phyloP scores from a whole-genome alignment of 2,329 filamentous ascomycete species.

The Paecilomyces fulvus region DNA sequence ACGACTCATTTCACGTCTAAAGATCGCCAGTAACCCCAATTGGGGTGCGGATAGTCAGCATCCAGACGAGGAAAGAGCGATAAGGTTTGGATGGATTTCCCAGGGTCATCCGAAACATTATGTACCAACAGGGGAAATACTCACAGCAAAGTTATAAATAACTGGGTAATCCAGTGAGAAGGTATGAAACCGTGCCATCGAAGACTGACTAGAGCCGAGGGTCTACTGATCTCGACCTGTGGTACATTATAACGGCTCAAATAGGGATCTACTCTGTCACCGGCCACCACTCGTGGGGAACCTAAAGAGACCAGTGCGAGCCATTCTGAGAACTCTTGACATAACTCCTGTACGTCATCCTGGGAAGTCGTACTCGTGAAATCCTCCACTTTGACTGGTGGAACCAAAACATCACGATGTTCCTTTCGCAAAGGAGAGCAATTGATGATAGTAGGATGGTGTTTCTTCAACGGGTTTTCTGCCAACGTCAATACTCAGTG shows the following conservation, averaged over 20 bases:
- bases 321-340: constrained; percentile 54
- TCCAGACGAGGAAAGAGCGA: neutral
- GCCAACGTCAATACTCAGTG: constrained; percentile 4
- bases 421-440: constrained; percentile 16
- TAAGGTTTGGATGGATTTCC: neutral
- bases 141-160: constrained; percentile 31
- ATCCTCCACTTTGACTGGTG: constrained; percentile 19
- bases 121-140: constrained; percentile 10
- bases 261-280: constrained; percentile 35
- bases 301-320: constrained; percentile 46
- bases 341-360: constrained; percentile 52
- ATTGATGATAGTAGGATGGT: constrained; percentile 29
- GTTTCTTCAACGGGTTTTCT: constrained; percentile 27
- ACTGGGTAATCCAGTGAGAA: constrained; percentile 28
- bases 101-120: constrained; percentile 1
- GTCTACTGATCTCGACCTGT: constrained; percentile 14
- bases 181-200: constrained; percentile 37
- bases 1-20: constrained; percentile 12
- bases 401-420: constrained; percentile 20
- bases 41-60: constrained; percentile 7
- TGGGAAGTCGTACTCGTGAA: constrained; percentile 22
- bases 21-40: neutral
- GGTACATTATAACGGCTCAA: constrained; percentile 36
- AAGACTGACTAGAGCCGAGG: constrained; percentile 26
- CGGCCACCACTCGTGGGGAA: constrained; percentile 29